phyloP scores from a whole-genome alignment of 805 yeast genomes.

The Cyberlindnera nakhonratchasimensis region DNA sequence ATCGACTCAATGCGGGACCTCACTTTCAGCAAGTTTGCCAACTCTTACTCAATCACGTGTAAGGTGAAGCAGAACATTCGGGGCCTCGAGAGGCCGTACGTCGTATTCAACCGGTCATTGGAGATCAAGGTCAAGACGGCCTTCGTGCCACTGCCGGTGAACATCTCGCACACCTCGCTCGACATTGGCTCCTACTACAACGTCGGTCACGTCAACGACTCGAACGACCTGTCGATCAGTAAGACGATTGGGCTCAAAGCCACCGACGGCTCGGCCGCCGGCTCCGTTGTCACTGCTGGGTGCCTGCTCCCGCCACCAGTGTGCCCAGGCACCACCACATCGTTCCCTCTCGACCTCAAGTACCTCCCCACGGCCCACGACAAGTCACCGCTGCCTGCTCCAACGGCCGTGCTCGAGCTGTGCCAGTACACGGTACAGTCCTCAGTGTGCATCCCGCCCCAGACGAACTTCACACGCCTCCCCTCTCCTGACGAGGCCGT shows the following conservation, averaged over 20 bases:
- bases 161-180: slow-evolving; percentile 6
- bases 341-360: slow-evolving; percentile 12
- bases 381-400: slow-evolving; percentile 4
- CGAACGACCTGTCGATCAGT: slow-evolving; percentile 12
- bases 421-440: slow-evolving; percentile 19
- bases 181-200: slow-evolving; percentile 15
- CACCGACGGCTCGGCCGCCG: background rate
- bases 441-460: slow-evolving; percentile 8
- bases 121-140: slow-evolving; percentile 16
- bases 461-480: slow-evolving; percentile 1
- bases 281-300: slow-evolving; percentile 12
- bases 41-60: slow-evolving; percentile 17
- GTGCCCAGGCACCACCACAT: background rate
- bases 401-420: slow-evolving; percentile 2
- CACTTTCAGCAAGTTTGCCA: slow-evolving; percentile 10
- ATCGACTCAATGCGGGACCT: slow-evolving; percentile 6
- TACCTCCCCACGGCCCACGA: slow-evolving; percentile 8
- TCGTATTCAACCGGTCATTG: slow-evolving; percentile 19
- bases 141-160: slow-evolving; percentile 9
- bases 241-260: slow-evolving; percentile 16
- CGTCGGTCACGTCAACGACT: slow-evolving; percentile 11
- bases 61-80: slow-evolving; percentile 17
- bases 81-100: slow-evolving; percentile 14
- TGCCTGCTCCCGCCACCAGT: slow-evolving; percentile 16
- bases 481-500: background rate